These are phyloP conservation scores for Xylaria scruposa DNA, from an alignment of 495 filamentous ascomycete genomes.

Conservation along the genomic window DNA sequence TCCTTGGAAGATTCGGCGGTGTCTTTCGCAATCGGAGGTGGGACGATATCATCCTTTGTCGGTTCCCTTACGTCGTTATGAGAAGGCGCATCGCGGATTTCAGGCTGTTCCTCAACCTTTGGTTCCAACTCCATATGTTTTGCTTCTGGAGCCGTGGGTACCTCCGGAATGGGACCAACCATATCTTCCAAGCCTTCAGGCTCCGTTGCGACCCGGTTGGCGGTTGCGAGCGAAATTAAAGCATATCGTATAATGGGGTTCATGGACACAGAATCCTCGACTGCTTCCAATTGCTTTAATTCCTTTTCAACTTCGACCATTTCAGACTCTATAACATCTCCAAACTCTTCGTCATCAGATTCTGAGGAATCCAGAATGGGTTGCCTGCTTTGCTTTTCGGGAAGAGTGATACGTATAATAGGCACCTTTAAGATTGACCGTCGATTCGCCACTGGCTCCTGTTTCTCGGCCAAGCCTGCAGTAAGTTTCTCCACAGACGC, in stretches of 20 bases:
- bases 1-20: conserved; percentile 31
- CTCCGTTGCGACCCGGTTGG: conserved; percentile 45
- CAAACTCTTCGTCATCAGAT: conserved; percentile 61
- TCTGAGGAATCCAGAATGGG: conserved; percentile 48
- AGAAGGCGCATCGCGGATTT: conserved; percentile 37
- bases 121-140: conserved; percentile 46
- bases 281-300: conserved; percentile 46
- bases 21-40: conserved; percentile 25
- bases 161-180: conserved; percentile 44
- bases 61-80: conserved; percentile 34
- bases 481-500: neutral
- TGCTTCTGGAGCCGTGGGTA: conserved; percentile 33
- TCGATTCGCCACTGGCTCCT: conserved; percentile 26
- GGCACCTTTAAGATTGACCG: conserved; percentile 30
- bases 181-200: conserved; percentile 39
- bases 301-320: conserved; percentile 52
- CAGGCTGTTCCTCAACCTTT: conserved; percentile 48
- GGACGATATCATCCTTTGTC: conserved; percentile 36
- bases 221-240: conserved; percentile 41
- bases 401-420: conserved; percentile 35
- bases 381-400: conserved; percentile 37
- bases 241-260: conserved; percentile 42
- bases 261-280: conserved; percentile 36
- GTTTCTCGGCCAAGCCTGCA: neutral
- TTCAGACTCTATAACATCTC: conserved; percentile 55